phyloP scores from a whole-genome alignment of 1,139 yeast species.

The Petasospora rhodanensis region DNA sequence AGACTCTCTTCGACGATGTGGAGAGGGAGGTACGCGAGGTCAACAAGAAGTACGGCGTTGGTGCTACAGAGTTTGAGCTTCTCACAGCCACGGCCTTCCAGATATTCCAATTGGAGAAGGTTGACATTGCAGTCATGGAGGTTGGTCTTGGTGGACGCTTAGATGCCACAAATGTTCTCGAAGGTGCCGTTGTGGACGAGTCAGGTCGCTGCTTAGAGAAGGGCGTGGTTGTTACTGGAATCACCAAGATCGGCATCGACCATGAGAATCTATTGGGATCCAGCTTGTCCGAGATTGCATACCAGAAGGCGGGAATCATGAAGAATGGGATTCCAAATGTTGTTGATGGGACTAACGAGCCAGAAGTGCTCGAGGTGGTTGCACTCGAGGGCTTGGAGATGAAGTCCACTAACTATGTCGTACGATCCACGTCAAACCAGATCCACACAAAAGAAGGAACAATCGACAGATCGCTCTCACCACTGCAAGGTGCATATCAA shows the following conservation, averaged over 20 bases:
- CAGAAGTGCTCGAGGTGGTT: conserved; percentile 44
- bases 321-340: conserved; percentile 59
- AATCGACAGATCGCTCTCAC: conserved; percentile 35
- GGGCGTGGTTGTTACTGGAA: conserved; percentile 62
- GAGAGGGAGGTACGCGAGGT: conserved; percentile 31
- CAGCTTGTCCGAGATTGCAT: conserved; percentile 59
- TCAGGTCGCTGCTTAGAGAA: conserved; percentile 17
- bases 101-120: conserved; percentile 54
- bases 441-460: conserved; percentile 25
- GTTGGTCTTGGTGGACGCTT: conserved; percentile 88
- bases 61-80: conserved; percentile 84
- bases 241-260: conserved; percentile 81
- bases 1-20: conserved; percentile 40
- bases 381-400: conserved; percentile 21
- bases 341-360: conserved; percentile 64
- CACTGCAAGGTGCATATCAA: conserved; percentile 72
- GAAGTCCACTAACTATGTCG: conserved; percentile 9
- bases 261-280: conserved; percentile 74
- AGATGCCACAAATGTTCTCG: conserved; percentile 79
- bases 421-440: conserved; percentile 5
- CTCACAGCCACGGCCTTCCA: conserved; percentile 80
- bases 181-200: conserved; percentile 16
- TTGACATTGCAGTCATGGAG: conserved; percentile 75
- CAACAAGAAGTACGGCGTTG: conserved; percentile 38
- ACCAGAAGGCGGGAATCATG: conserved; percentile 81